These are phyloP conservation scores for Solanum bukasovii DNA, from an alignment of 257 asterid genomes.

Conservation along the genomic window DNA sequence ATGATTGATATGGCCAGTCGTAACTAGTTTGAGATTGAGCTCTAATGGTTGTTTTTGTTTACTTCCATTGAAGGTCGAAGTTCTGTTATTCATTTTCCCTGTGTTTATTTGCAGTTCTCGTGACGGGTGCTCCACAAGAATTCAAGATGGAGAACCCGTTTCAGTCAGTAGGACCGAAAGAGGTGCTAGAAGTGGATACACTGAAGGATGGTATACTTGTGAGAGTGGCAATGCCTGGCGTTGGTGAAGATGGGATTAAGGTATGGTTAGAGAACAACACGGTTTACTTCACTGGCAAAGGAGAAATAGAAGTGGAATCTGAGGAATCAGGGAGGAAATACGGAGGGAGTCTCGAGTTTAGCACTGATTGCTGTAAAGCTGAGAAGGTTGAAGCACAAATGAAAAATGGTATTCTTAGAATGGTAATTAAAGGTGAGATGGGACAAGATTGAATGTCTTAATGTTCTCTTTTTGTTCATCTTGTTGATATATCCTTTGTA, in stretches of 20 bases:
- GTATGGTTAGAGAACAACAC: slow-evolving; percentile 18
- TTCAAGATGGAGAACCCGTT: slow-evolving; percentile 28
- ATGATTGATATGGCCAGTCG: background rate
- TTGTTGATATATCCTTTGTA: background rate
- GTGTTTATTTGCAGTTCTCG: background rate
- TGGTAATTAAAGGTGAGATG: slow-evolving; percentile 1
- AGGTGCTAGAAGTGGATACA: slow-evolving; percentile 10
- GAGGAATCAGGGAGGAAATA: slow-evolving; percentile 6
- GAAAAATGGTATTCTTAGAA: slow-evolving; percentile 12
- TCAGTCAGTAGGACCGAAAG: slow-evolving; percentile 15
- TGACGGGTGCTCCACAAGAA: background rate
- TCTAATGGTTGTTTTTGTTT: background rate
- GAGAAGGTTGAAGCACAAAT: slow-evolving; percentile 6
- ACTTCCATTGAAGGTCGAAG: background rate
- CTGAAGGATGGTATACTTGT: slow-evolving; percentile 8
- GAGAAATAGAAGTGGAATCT: slow-evolving; percentile 5
- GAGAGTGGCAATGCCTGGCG: slow-evolving; percentile 16
- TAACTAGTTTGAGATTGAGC: background rate
- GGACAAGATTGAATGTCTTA: background rate
- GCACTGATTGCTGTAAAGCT: background rate
- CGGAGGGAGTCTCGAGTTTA: slow-evolving; percentile 13
- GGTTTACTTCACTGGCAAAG: slow-evolving; percentile 10
- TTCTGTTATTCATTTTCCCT: background rate
- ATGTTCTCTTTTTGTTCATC: background rate
- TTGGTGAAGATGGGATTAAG: slow-evolving; percentile 10